phyloP scores from a whole-genome alignment of 805 yeast genomes.

The Candida stauntonica region DNA sequence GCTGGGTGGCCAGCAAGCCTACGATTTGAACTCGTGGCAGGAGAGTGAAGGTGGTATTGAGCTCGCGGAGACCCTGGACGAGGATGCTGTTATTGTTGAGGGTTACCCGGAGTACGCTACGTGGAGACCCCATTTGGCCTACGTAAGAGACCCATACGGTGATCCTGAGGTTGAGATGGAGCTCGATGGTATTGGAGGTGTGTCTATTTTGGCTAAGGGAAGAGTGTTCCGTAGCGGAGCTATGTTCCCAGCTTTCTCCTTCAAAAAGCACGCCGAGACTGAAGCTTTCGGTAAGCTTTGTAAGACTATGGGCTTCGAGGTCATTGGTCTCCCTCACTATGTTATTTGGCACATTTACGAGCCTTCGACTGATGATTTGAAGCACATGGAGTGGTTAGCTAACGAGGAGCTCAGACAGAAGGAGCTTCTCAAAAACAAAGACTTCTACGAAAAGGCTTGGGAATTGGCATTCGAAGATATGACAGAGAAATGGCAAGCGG shows the following conservation, averaged over 20 bases:
- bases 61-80: conserved; percentile 72
- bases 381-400: conserved; percentile 87
- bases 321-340: conserved; percentile 89
- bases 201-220: conserved; percentile 85
- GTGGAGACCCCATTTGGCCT: conserved; percentile 96
- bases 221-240: conserved; percentile 82
- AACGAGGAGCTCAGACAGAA: conserved; percentile 64
- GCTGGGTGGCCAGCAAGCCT: conserved; percentile 81
- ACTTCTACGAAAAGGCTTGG: conserved; percentile 69
- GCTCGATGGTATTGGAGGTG: conserved; percentile 97
- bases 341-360: conserved; percentile 97
- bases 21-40: conserved; percentile 82
- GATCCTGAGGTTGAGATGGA: conserved; percentile 92
- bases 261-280: conserved; percentile 94
- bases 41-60: conserved; percentile 80
- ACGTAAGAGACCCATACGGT: conserved; percentile 90
- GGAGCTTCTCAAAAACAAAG: conserved; percentile 59
- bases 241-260: conserved; percentile 95
- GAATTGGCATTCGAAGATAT: conserved; percentile 75
- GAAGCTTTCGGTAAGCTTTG: conserved; percentile 94
- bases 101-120: conserved; percentile 97
- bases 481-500: conserved; percentile 66
- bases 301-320: conserved; percentile 80
- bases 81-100: conserved; percentile 95
- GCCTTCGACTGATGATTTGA: conserved; percentile 88